Conservation (phyloP, 164 flowering plant genomes). For the Vitis vinifera region DNA sequence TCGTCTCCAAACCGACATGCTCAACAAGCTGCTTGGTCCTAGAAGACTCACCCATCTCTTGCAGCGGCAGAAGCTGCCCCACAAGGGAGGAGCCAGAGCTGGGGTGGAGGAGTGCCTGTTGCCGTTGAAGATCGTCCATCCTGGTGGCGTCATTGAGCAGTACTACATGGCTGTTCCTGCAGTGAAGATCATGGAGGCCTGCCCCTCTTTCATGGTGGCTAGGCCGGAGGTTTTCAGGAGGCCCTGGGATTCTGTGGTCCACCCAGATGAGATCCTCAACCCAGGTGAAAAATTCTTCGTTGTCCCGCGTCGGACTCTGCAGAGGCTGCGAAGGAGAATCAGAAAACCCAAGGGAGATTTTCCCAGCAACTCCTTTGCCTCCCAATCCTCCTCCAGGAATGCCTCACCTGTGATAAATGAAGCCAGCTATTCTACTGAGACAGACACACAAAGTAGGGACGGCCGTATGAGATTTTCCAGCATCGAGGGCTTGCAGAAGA, state of each 20-base stretch:
- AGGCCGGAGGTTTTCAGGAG: slow-evolving; percentile 43
- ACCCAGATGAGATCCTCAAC: slow-evolving; percentile 40
- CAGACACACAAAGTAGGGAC: background rate
- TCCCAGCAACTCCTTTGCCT: background rate
- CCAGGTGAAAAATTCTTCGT: slow-evolving; percentile 43
- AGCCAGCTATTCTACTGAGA: background rate
- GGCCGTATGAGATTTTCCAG: slow-evolving; percentile 11
- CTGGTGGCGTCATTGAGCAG: slow-evolving; percentile 41
- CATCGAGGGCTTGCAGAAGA: slow-evolving; percentile 7
- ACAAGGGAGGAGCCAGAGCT: background rate
- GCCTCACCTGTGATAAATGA: background rate
- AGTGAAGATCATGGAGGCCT: slow-evolving; percentile 40
- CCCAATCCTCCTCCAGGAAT: background rate
- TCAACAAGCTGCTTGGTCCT: slow-evolving; percentile 2
- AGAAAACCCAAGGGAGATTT: slow-evolving; percentile 1
- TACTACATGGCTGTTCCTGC: slow-evolving; percentile 57
- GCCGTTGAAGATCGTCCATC: slow-evolving; percentile 43
- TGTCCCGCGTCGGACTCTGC: slow-evolving; percentile 39
- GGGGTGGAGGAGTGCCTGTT: background rate
- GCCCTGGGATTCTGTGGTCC: slow-evolving; percentile 50
- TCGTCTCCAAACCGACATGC: slow-evolving; percentile 1
- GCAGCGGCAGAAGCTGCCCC: background rate
- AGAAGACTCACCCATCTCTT: slow-evolving; percentile 2
- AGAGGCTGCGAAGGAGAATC: slow-evolving; percentile 36
- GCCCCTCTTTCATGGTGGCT: slow-evolving; percentile 39